A percentile compares a stretch with the other conserved stretches of the same genome.
These are phyloP conservation scores for Micromonas pusilla DNA, from an alignment of 139 green algal species.

Conservation along the genomic window DNA sequence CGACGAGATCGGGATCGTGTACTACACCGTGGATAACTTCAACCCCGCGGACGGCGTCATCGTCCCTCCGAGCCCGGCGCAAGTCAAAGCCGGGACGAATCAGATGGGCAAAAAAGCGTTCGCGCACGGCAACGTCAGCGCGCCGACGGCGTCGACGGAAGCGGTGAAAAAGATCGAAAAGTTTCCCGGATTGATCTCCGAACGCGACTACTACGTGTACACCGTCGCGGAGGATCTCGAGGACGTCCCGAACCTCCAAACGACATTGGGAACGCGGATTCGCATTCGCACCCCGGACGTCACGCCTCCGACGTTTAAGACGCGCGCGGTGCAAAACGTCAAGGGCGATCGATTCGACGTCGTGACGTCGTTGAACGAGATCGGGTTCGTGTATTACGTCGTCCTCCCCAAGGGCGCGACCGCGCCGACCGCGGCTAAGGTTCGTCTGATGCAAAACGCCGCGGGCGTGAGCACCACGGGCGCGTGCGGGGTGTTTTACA, in stretches of 20 bases:
- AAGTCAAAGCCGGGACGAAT: no score
- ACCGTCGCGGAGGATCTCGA: slow-evolving; percentile 1
- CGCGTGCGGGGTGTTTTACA: not conserved
- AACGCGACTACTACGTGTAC: slow-evolving; percentile 13
- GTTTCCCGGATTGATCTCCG: not conserved
- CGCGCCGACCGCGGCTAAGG: not conserved
- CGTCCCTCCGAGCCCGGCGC: no score
- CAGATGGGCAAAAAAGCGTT: no score
- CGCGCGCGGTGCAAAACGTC: not conserved
- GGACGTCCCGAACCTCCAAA: not conserved
- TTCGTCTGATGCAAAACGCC: no score
- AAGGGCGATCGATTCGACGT: slow-evolving; percentile 9
- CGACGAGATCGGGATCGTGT: not conserved
- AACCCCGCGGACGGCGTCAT: not conserved
- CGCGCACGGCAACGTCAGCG: not conserved
- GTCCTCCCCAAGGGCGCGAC: not conserved
- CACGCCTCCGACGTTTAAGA: slow-evolving; percentile 12
- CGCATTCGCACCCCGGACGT: slow-evolving; percentile 13
- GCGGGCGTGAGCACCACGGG: no score
- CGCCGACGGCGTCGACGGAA: not conserved
- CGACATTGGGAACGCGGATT: not conserved
- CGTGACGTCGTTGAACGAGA: slow-evolving; percentile 15
- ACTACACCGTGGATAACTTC: slow-evolving; percentile 2
- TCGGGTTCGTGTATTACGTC: not conserved
- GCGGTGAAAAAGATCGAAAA: no score